Evolutionary conservation across 2,329 filamentous ascomycete genomes (phyloP).

Genomic region (Dendrostoma leiphaemia): DNA sequence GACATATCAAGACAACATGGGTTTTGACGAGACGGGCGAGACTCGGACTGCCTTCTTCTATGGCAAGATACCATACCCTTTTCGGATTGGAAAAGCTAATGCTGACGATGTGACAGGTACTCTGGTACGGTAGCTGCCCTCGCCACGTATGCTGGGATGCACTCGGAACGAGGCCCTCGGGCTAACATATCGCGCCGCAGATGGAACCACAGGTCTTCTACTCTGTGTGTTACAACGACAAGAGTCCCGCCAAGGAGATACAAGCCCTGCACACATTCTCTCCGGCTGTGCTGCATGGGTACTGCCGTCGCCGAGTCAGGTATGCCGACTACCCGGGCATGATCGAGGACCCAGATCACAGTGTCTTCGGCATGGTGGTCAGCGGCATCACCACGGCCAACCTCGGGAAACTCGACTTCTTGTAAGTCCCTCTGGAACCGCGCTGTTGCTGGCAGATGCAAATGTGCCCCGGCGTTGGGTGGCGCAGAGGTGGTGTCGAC

Average conservation of each 20-base stretch:
- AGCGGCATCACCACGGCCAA: conserved; percentile 77
- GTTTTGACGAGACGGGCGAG: conserved; percentile 17
- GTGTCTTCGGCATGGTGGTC: conserved; percentile 73
- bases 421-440: conserved; percentile 33
- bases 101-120: conserved; percentile 35
- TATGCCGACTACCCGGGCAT: conserved; percentile 80
- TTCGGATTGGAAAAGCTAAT: background rate
- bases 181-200: conserved; percentile 22
- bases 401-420: conserved; percentile 71
- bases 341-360: conserved; percentile 50
- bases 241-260: conserved; percentile 45
- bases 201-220: conserved; percentile 89
- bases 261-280: conserved; percentile 59
- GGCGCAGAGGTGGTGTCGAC: background rate
- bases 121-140: conserved; percentile 26
- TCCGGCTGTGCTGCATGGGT: conserved; percentile 73
- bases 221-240: conserved; percentile 72
- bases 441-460: background rate
- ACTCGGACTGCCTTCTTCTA: conserved; percentile 54
- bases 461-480: background rate
- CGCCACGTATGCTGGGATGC: no score
- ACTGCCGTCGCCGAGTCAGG: conserved; percentile 68
- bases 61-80: conserved; percentile 35
- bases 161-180: background rate
- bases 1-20: background rate